Evolutionary conservation across 2,329 filamentous ascomycete species (phyloP), one percentile per base, ranked within the genome.

Genomic region (Aspergillus jensenii): DNA sequence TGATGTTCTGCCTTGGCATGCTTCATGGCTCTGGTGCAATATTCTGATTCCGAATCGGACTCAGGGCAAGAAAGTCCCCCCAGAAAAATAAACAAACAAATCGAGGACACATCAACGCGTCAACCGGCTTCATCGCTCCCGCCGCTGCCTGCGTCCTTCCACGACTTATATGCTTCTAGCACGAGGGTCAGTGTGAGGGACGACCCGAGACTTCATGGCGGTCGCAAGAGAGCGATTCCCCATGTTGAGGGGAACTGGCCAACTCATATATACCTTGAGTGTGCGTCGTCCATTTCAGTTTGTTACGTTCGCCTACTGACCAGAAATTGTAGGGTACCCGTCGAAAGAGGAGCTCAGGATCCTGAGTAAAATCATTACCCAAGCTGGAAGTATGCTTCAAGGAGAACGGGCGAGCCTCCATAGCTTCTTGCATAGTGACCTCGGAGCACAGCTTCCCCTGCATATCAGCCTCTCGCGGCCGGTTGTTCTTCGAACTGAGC

Each of bases 171-270:
- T 76, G 89, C 93, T 27, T 88, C 90, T 11, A 90, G 87, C 41
- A 87, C 90, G 52, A 87, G 93, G 61, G 81, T 89, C 62, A 90
- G 89, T 74, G 88, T 88, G 41, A 82, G 81, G 66, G 95, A 98
- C 75, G 90, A 96, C 70, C 92, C 93, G 1, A 81, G 82, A 59
- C 80, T 98, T 58, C 95, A 99, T 73, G 89, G 89, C 33, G 95
- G 95, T 54, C 87, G 93, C 46, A 91, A 88, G 70, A 85, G 95
- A 43, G 84, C 88, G 57, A 90, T 87, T 49, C 93, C 93, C 23
- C 95, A 99, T 75, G 81, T 93, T 25, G 85, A 87, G 59, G 95
- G 95, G 59, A 91, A 92, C 73, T 99, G 95, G 95, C 91, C 93
- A 1, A 91, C 88, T 35, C 93, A 98, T 75, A 72, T 98, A 46